Percentiles rank a stretch among this genome's conserved stretches.
phyloP scores from a whole-genome alignment of 2,329 filamentous ascomycete species.

The Tympanopsis confertula region DNA sequence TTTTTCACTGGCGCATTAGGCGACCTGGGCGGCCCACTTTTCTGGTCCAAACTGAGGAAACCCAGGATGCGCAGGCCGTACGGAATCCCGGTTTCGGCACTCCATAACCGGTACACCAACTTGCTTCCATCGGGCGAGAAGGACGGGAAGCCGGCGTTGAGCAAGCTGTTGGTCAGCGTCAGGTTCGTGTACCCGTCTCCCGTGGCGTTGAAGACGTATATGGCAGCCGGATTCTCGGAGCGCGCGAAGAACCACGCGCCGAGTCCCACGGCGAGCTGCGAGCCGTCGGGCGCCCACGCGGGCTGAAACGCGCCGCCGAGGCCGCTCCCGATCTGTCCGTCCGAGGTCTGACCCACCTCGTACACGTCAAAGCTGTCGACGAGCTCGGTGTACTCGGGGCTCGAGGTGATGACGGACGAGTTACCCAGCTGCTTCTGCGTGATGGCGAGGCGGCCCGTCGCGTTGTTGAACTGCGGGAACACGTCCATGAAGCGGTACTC shows the following conservation, averaged over 20 bases:
- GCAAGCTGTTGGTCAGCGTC: constrained; percentile 9
- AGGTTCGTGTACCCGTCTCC: constrained; percentile 14
- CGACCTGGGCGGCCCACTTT: too few relatives aligned
- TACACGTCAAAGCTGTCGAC: constrained; percentile 12
- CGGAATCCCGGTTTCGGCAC: constrained; percentile 3
- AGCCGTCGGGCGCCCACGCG: constrained; percentile 21
- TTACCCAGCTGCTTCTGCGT: constrained; percentile 27
- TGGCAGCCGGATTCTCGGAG: constrained; percentile 5
- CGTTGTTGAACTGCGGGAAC: constrained; percentile 19
- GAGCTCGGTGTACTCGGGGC: constrained; percentile 15
- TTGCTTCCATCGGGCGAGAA: constrained; percentile 21
- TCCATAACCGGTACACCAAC: constrained; percentile 20
- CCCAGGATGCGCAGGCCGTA: constrained; percentile 19
- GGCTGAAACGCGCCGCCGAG: constrained; percentile 26
- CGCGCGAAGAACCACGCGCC: constrained; percentile 26
- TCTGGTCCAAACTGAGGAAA: too few relatives aligned
- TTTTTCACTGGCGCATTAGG: too few relatives aligned
- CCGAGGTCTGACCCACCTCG: constrained; percentile 7
- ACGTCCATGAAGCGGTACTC: constrained; percentile 30
- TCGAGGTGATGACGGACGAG: constrained; percentile 20
- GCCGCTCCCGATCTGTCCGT: constrained; percentile 7
- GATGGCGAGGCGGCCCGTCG: constrained; percentile 13
- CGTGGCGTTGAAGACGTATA: constrained; percentile 6
- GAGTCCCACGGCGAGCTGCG: constrained; percentile 23
- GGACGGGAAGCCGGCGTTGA: constrained; percentile 25